These are phyloP conservation scores for Macrophomina tecta DNA, from an alignment of 2,329 filamentous ascomycete species.

Conservation along the genomic window DNA sequence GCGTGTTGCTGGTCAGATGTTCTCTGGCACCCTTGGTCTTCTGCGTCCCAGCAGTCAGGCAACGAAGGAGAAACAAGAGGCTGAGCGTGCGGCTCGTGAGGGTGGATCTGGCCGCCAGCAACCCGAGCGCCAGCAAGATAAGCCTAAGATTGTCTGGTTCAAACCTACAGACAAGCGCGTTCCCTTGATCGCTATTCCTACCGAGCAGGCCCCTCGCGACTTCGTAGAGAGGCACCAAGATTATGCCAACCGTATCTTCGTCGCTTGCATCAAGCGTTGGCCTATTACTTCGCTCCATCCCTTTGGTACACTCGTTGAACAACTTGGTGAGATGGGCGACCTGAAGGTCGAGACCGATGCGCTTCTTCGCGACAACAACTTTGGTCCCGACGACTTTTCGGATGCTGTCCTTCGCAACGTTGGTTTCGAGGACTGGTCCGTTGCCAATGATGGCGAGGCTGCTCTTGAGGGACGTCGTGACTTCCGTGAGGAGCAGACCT, in stretches of 20 bases:
- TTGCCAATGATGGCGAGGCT: conserved; percentile 81
- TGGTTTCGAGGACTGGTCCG: conserved; percentile 87
- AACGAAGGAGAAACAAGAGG: conserved; percentile 99
- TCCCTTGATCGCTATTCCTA: conserved; percentile 95
- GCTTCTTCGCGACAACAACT: conserved; percentile 97
- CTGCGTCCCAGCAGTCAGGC: conserved; percentile 96
- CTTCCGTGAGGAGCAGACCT: conserved; percentile 85
- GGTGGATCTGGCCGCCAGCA: conserved; percentile 75
- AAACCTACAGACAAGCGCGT: conserved; percentile 99
- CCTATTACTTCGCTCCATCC: conserved; percentile 99
- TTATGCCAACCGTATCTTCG: conserved; percentile 96
- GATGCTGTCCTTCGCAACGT: conserved; percentile 95
- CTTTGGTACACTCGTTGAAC: conserved; percentile 95
- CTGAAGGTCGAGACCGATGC: conserved; percentile 98
- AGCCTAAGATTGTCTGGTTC: conserved; percentile 99
- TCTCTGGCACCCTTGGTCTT: conserved; percentile 92
- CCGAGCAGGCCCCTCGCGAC: conserved; percentile 94
- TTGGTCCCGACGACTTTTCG: conserved; percentile 95
- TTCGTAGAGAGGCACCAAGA: conserved; percentile 99
- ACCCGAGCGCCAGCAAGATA: conserved; percentile 86
- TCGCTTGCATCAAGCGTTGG: conserved; percentile 99
- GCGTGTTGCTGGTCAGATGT: conserved; percentile 97
- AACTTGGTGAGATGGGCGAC: conserved; percentile 96
- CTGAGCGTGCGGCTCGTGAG: conserved; percentile 89
- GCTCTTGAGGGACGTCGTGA: conserved; percentile 79